Evolutionary conservation across 176 grass and related monocot genomes (phyloP).

Genomic region (Aegilops umbellulata): DNA sequence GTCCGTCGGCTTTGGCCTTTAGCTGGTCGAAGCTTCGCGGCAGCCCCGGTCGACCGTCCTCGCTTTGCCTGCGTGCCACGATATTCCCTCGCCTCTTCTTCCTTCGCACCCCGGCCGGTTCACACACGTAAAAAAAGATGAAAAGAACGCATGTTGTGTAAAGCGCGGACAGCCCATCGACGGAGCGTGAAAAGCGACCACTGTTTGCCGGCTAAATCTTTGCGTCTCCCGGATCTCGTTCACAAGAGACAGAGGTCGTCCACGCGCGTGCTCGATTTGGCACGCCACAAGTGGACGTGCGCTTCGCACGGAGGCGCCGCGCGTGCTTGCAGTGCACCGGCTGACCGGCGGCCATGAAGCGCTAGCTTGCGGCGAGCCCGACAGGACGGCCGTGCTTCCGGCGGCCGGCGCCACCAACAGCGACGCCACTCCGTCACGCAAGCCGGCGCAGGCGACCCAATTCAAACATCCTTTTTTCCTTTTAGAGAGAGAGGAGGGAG

Average conservation of each 20-base stretch:
- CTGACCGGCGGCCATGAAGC: no score
- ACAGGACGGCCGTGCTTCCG: background rate
- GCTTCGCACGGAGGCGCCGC: background rate
- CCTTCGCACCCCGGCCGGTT: background rate
- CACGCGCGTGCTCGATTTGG: background rate
- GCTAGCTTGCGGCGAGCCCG: background rate
- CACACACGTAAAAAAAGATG: background rate
- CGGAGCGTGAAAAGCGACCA: background rate
- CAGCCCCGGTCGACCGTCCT: background rate
- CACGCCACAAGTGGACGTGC: background rate
- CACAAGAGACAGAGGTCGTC: background rate
- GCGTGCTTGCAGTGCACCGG: background rate
- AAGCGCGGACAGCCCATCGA: slow-evolving; percentile 19
- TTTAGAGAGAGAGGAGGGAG: background rate
- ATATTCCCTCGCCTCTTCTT: background rate
- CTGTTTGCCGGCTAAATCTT: background rate
- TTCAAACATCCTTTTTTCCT: background rate
- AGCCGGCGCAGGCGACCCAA: background rate
- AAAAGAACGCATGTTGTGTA: background rate
- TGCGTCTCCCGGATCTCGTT: background rate
- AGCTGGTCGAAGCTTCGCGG: slow-evolving; percentile 21
- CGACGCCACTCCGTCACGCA: background rate
- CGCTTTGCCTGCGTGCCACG: background rate
- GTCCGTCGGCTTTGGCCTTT: background rate
- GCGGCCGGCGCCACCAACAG: background rate